Percentiles rank a stretch among this genome's conserved stretches.
Evolutionary conservation across 2,329 filamentous ascomycete species (phyloP).

Genomic region (Leptographium flavum): DNA sequence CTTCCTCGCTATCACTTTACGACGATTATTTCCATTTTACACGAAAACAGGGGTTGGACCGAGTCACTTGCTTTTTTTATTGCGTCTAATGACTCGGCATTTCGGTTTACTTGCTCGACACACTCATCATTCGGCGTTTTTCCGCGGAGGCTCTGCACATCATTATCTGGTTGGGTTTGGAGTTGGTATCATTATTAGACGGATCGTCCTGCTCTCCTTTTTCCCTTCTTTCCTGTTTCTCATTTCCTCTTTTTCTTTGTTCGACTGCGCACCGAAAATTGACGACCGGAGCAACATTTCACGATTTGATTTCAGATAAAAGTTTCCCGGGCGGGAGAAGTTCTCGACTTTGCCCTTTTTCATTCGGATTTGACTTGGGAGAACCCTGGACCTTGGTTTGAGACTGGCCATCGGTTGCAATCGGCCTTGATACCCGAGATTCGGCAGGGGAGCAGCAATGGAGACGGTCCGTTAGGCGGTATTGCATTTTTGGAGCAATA

Average conservation of each 20-base stretch:
- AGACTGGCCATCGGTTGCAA: neutral
- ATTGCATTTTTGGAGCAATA: too few relatives aligned
- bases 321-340: neutral
- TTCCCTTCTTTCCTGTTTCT: neutral
- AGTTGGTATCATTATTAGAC: slow-evolving; percentile 2
- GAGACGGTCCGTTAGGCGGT: neutral
- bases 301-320: slow-evolving; percentile 2
- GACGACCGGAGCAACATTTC: slow-evolving; percentile 4
- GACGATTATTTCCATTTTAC: neutral
- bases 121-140: slow-evolving; percentile 16
- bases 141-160: slow-evolving; percentile 4
- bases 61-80: neutral
- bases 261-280: slow-evolving; percentile 2
- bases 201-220: neutral
- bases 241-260: neutral
- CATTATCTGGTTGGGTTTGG: neutral
- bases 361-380: neutral
- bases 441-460: neutral
- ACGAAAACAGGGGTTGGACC: neutral
- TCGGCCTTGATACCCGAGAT: too few relatives aligned
- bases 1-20: neutral
- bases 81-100: neutral
- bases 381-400: neutral
- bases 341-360: neutral
- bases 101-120: neutral